Conservation (phyloP, 2,329 filamentous ascomycete species). For the Penicillium nordicum region DNA sequence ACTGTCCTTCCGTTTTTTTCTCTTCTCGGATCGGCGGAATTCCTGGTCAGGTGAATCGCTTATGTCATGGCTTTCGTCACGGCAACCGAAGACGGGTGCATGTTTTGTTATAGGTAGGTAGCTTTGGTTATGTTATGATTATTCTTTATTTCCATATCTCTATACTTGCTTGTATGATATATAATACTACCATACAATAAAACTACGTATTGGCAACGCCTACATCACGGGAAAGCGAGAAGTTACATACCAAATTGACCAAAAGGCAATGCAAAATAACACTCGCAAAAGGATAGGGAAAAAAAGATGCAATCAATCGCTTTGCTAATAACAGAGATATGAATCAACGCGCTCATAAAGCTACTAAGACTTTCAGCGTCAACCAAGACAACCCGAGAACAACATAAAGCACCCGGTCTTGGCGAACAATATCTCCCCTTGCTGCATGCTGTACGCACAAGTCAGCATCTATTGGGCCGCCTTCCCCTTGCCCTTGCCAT, state of each 20-base stretch:
- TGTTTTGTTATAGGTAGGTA: neutral
- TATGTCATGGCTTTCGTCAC: slow-evolving; percentile 38
- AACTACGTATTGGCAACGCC: neutral
- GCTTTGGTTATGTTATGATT: neutral
- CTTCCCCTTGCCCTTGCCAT: slow-evolving; percentile 10
- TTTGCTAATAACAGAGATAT: slow-evolving; percentile 5
- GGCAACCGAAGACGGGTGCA: slow-evolving; percentile 24
- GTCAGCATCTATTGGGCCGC: slow-evolving; percentile 14
- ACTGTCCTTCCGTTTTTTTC: slow-evolving; percentile 31
- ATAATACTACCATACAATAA: neutral
- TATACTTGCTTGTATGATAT: neutral
- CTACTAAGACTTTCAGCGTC: neutral
- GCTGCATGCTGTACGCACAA: neutral
- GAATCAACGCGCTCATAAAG: neutral
- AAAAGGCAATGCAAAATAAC: neutral
- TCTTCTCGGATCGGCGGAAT: slow-evolving; percentile 39
- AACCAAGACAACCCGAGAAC: neutral
- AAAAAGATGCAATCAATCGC: neutral
- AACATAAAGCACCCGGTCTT: neutral
- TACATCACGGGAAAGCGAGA: neutral
- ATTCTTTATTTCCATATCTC: neutral
- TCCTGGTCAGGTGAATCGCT: slow-evolving; percentile 28
- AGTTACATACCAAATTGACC: neutral
- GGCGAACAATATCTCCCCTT: slow-evolving; percentile 6
- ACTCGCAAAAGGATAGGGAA: neutral